A percentile compares a stretch with the other conserved stretches of the same genome.
These are phyloP conservation scores for Apiospora saccharicola DNA, from an alignment of 2,329 filamentous ascomycete species.

Conservation along the genomic window DNA sequence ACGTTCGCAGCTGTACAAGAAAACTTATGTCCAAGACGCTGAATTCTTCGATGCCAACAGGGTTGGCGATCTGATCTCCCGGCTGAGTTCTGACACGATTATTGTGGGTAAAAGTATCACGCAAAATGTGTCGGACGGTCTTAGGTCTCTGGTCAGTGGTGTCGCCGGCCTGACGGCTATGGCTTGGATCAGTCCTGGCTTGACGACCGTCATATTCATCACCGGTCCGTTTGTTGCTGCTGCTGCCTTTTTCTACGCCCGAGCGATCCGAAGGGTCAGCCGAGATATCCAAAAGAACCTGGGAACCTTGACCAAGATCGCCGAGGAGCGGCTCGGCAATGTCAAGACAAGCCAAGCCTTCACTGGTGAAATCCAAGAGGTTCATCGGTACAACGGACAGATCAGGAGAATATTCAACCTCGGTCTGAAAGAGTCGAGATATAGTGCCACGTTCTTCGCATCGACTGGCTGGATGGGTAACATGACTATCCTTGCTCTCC, in stretches of 20 bases:
- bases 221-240: slow-evolving; percentile 92
- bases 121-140: slow-evolving; percentile 95
- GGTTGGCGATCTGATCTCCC: slow-evolving; percentile 94
- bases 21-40: slow-evolving; percentile 95
- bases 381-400: slow-evolving; percentile 89
- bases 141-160: slow-evolving; percentile 89
- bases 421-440: slow-evolving; percentile 84
- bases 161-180: slow-evolving; percentile 89
- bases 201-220: slow-evolving; percentile 85
- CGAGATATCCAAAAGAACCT: slow-evolving; percentile 93
- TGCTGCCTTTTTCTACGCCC: slow-evolving; percentile 90
- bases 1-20: slow-evolving; percentile 86
- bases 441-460: slow-evolving; percentile 89
- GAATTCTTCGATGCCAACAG: slow-evolving; percentile 99
- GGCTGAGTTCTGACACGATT: slow-evolving; percentile 93
- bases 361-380: slow-evolving; percentile 89
- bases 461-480: slow-evolving; percentile 92
- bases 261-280: slow-evolving; percentile 87
- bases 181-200: slow-evolving; percentile 92
- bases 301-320: slow-evolving; percentile 93
- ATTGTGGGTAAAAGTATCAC: slow-evolving; percentile 99
- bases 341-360: slow-evolving; percentile 97
- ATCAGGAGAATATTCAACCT: slow-evolving; percentile 91
- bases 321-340: slow-evolving; percentile 96
- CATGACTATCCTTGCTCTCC: slow-evolving; percentile 90